These are phyloP conservation scores for Acer campestre DNA, from an alignment of 345 rosid species.

Conservation along the genomic window DNA sequence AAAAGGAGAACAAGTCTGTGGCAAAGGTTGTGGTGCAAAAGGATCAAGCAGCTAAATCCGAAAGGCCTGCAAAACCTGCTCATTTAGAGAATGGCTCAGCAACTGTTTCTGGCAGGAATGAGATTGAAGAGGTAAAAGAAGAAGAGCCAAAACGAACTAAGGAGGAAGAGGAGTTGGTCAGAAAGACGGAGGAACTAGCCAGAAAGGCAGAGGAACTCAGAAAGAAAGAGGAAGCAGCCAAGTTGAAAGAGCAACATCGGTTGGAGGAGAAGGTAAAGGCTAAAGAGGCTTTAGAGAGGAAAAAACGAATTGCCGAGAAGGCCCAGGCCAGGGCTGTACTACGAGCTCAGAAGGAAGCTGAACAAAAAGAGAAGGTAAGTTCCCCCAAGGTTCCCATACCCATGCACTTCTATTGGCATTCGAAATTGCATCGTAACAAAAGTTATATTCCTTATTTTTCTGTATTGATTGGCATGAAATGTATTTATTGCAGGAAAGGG, in stretches of 20 bases:
- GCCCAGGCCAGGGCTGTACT: slow-evolving; percentile 72
- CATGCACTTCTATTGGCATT: background rate
- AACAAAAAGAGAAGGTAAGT: slow-evolving; percentile 71
- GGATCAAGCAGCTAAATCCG: slow-evolving; percentile 41
- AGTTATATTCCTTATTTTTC: background rate
- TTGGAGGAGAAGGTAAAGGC: slow-evolving; percentile 80
- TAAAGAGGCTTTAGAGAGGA: slow-evolving; percentile 80
- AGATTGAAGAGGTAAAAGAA: slow-evolving; percentile 44
- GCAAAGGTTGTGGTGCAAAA: slow-evolving; percentile 45
- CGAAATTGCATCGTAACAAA: background rate
- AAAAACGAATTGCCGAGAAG: slow-evolving; percentile 66
- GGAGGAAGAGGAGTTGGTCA: slow-evolving; percentile 76
- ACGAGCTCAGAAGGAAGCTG: slow-evolving; percentile 79
- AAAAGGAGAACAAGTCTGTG: slow-evolving; percentile 32
- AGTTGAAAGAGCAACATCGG: slow-evolving; percentile 60
- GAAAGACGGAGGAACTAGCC: slow-evolving; percentile 60
- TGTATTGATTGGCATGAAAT: background rate
- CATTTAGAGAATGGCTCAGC: slow-evolving; percentile 27
- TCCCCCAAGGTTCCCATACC: background rate
- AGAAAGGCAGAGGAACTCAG: slow-evolving; percentile 76
- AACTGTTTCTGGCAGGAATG: slow-evolving; percentile 41
- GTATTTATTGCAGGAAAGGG: slow-evolving; percentile 60
- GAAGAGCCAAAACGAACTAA: slow-evolving; percentile 55
- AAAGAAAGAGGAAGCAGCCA: slow-evolving; percentile 64
- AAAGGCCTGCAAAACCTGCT: slow-evolving; percentile 43